Percentiles rank a stretch among this genome's conserved stretches.
These are phyloP conservation scores for Umbelopsis sp. DNA, from an alignment of 192 early-diverging fungal genomes.

Conservation along the genomic window DNA sequence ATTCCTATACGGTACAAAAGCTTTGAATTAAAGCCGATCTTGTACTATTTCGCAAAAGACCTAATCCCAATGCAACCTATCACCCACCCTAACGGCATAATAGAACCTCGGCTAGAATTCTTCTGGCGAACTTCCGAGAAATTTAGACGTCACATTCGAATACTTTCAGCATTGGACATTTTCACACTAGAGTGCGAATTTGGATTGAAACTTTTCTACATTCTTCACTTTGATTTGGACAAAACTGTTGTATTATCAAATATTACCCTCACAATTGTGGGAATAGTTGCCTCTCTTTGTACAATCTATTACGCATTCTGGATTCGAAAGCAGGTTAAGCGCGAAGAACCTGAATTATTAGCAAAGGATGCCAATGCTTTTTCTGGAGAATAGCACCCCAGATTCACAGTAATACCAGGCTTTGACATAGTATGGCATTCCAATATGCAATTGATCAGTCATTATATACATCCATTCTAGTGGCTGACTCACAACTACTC, in stretches of 20 bases:
- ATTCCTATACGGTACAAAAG: conserved; percentile 40
- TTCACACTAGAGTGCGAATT: conserved; percentile 34
- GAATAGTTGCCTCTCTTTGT: conserved; percentile 22
- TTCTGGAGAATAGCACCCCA: no score
- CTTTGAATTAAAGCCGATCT: conserved; percentile 41
- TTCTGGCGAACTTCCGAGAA: conserved; percentile 39
- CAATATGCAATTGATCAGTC: no score
- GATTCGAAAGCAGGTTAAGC: conserved; percentile 22
- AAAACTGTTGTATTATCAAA: conserved; percentile 32
- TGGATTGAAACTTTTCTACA: conserved; percentile 37
- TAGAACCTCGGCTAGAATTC: conserved; percentile 29
- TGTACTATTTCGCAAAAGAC: conserved; percentile 39
- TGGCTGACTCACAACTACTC: no score
- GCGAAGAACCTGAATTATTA: conserved; percentile 29
- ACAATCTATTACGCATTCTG: conserved; percentile 26
- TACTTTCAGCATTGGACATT: conserved; percentile 37
- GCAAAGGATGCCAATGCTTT: conserved; percentile 22
- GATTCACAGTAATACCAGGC: no score
- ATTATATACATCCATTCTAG: no score
- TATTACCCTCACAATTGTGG: conserved; percentile 28
- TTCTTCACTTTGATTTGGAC: conserved; percentile 34
- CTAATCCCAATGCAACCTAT: conserved; percentile 32
- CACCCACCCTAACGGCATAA: conserved; percentile 9
- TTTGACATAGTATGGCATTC: no score
- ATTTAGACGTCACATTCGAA: conserved; percentile 36